Conservation (phyloP, 306 rosid species). For the Gynostemma pentaphyllum region DNA sequence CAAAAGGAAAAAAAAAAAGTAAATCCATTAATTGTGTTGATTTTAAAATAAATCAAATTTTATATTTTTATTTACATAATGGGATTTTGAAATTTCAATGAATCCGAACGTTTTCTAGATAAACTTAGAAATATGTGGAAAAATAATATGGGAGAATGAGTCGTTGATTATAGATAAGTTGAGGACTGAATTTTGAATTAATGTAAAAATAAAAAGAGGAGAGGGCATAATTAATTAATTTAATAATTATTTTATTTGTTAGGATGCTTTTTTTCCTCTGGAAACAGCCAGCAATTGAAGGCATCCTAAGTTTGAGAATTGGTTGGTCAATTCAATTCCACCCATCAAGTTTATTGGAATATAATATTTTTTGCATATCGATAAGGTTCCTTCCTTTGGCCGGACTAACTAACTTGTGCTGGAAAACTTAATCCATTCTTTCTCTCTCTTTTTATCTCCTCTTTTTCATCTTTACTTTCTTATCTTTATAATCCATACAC, state of each 20-base stretch:
- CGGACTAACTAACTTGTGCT: neutral
- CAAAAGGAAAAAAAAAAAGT: too few relatives aligned
- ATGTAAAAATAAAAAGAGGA: too few relatives aligned
- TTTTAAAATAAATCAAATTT: too few relatives aligned
- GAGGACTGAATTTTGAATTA: too few relatives aligned
- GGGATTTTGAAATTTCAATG: too few relatives aligned
- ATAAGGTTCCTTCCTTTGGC: conserved; percentile 6
- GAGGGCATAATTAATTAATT: too few relatives aligned
- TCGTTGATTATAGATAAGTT: too few relatives aligned
- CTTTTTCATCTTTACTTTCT: too few relatives aligned
- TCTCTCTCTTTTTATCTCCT: neutral
- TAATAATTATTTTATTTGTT: neutral
- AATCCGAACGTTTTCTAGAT: neutral
- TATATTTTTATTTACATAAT: too few relatives aligned
- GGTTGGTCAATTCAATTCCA: conserved; percentile 6
- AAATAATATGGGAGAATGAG: too few relatives aligned
- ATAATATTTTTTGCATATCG: neutral
- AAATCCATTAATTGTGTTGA: too few relatives aligned
- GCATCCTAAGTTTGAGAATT: conserved; percentile 1
- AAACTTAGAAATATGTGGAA: neutral
- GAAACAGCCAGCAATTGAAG: neutral
- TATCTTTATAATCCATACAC: neutral
- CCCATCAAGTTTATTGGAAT: neutral
- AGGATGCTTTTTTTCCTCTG: neutral
- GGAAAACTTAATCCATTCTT: neutral